Evolutionary conservation across 78 protist species (phyloP).

Genomic region (Protostelium mycophagum): DNA sequence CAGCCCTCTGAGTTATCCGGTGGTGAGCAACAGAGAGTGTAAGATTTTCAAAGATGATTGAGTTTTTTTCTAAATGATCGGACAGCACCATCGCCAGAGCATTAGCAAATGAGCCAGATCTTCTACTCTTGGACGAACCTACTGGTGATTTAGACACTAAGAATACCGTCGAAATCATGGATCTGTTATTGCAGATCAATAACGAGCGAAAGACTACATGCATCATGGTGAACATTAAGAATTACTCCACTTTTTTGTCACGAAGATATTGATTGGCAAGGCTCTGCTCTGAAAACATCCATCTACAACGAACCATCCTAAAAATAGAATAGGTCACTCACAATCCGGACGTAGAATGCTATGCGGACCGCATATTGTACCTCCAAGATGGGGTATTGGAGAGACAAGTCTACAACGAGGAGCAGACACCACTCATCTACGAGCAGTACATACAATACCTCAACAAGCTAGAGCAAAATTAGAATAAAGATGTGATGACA

Average conservation of each 20-base stretch:
- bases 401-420: constrained; percentile 68
- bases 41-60: background rate
- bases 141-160: constrained; percentile 90
- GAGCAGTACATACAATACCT: constrained; percentile 67
- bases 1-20: constrained; percentile 93
- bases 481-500: no score
- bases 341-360: constrained; percentile 93
- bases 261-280: no score
- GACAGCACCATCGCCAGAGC: constrained; percentile 87
- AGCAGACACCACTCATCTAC: constrained; percentile 64
- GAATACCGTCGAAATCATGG: constrained; percentile 90
- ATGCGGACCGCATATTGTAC: constrained; percentile 88
- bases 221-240: constrained; percentile 90
- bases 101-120: constrained; percentile 82
- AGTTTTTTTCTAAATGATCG: background rate
- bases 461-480: constrained; percentile 4
- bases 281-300: background rate
- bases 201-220: constrained; percentile 68
- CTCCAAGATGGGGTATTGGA: constrained; percentile 75
- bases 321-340: constrained; percentile 76
- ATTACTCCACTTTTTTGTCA: background rate
- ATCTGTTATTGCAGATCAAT: constrained; percentile 81
- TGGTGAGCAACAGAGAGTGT: constrained; percentile 94
- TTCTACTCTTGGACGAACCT: constrained; percentile 92
- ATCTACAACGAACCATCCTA: background rate